Percentiles rank a stretch among this genome's conserved stretches.
These are phyloP conservation scores for Theobroma cacao DNA, from an alignment of 345 rosid species.

Conservation along the genomic window DNA sequence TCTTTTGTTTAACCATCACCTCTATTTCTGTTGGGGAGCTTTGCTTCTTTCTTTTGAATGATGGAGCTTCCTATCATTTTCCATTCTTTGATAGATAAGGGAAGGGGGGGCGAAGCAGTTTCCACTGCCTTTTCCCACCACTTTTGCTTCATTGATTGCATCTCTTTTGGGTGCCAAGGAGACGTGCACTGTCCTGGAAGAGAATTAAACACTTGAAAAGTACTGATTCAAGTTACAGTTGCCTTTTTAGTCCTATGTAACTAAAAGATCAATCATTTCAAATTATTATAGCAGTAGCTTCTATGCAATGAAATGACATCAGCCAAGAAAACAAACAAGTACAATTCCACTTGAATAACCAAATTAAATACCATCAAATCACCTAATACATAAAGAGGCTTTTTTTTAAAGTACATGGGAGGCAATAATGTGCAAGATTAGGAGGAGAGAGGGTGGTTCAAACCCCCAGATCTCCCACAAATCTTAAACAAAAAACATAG, in stretches of 20 bases:
- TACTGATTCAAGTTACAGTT: neutral
- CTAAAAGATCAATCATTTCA: neutral
- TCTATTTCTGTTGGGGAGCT: constrained; percentile 10
- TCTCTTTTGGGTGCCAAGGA: neutral
- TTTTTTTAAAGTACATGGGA: neutral
- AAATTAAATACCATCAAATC: neutral
- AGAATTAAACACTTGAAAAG: neutral
- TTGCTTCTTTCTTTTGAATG: neutral
- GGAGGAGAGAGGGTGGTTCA: neutral
- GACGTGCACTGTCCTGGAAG: neutral
- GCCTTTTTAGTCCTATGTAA: neutral
- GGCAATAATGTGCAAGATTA: neutral
- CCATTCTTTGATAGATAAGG: neutral
- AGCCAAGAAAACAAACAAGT: neutral
- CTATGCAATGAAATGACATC: constrained; percentile 1
- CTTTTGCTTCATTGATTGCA: neutral
- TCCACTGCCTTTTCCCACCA: neutral
- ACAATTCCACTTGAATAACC: neutral
- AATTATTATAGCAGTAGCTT: neutral
- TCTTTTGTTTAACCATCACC: constrained; percentile 15
- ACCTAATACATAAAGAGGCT: neutral
- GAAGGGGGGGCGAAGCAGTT: neutral
- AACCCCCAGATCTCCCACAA: neutral
- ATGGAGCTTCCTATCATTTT: constrained; percentile 9
- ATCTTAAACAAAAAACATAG: neutral